Evolutionary conservation across 768 basidiomycete genomes (phyloP).

Genomic region (Artomyces pyxidatus): DNA sequence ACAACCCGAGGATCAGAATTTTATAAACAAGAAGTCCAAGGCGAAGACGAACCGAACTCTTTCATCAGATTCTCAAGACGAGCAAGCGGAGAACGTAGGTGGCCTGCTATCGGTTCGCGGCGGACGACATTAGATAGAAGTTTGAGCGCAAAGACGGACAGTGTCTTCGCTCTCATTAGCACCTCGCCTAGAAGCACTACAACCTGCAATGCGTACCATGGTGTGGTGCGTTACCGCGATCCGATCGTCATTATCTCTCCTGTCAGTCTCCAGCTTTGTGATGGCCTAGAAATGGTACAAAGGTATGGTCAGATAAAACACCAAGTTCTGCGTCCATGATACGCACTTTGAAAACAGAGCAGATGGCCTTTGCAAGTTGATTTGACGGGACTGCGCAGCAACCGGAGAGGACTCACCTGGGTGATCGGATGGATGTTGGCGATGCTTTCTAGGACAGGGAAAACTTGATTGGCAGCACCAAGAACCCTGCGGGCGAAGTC

Average conservation of each 20-base stretch:
- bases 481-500: background rate
- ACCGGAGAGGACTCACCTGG: background rate
- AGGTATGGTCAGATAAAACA: background rate
- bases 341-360: background rate
- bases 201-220: background rate
- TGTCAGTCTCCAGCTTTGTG: background rate
- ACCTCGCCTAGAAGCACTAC: too few relatives aligned
- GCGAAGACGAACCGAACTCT: background rate
- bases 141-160: background rate
- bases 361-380: background rate
- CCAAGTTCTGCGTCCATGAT: too few relatives aligned
- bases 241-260: background rate
- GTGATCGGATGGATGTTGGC: background rate
- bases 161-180: too few relatives aligned
- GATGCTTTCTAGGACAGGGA: background rate
- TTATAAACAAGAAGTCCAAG: background rate
- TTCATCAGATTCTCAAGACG: background rate
- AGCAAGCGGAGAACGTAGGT: background rate
- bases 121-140: background rate
- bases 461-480: background rate
- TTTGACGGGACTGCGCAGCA: background rate
- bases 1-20: background rate
- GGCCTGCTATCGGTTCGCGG: background rate
- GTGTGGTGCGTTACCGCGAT: background rate
- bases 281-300: background rate